These are phyloP conservation scores for Agrostemma githago DNA, from an alignment of 148 eudicot genomes.

Conservation along the genomic window DNA sequence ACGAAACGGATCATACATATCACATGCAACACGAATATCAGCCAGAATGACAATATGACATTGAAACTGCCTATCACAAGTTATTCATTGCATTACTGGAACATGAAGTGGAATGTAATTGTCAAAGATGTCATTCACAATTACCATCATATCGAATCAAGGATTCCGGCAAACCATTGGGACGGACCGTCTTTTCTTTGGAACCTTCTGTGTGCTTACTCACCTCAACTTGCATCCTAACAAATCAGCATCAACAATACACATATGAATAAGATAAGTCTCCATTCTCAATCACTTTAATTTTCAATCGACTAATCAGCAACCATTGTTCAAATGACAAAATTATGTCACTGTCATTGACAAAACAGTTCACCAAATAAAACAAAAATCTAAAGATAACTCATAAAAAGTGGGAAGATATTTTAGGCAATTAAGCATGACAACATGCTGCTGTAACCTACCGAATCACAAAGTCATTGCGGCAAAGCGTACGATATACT, in stretches of 20 bases:
- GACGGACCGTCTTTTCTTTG: slow-evolving; percentile 77
- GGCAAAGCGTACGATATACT: background rate
- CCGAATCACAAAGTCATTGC: background rate
- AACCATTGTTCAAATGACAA: slow-evolving; percentile 5
- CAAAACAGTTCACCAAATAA: background rate
- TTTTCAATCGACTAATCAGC: slow-evolving; percentile 9
- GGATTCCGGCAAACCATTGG: slow-evolving; percentile 92
- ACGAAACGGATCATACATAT: slow-evolving; percentile 12
- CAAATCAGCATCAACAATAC: slow-evolving; percentile 27
- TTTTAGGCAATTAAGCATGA: background rate
- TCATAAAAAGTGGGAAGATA: slow-evolving; percentile 11
- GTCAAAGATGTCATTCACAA: background rate
- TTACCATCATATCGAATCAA: slow-evolving; percentile 95
- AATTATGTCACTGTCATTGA: slow-evolving; percentile 8
- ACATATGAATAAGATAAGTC: slow-evolving; percentile 17
- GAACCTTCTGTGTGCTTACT: slow-evolving; percentile 96
- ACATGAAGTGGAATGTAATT: background rate
- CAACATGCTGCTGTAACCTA: background rate
- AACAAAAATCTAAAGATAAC: slow-evolving; percentile 2
- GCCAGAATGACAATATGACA: background rate
- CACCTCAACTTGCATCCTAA: slow-evolving; percentile 98
- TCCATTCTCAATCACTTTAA: slow-evolving; percentile 12
- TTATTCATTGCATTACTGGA: background rate
- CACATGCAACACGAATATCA: background rate
- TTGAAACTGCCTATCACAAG: background rate